phyloP scores from a whole-genome alignment of 495 filamentous ascomycete genomes.

The Penicillium herquei region DNA sequence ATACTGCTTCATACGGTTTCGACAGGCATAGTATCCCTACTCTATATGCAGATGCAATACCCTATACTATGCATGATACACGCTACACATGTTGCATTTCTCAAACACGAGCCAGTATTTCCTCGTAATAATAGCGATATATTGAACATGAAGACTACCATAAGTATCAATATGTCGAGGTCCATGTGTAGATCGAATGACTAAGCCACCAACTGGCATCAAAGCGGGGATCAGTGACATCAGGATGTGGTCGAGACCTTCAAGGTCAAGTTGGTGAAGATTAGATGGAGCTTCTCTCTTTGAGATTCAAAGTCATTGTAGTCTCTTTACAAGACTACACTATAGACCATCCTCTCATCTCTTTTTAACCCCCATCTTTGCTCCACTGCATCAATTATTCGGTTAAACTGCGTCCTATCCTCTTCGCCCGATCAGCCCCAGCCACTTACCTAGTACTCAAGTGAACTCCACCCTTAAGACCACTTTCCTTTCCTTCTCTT shows the following conservation, averaged over 20 bases:
- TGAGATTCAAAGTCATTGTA: no score
- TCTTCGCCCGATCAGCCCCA: neutral
- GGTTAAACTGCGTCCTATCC: neutral
- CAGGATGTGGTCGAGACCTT: conserved; percentile 9
- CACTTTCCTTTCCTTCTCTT: neutral
- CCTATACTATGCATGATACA: no score
- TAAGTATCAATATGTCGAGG: no score
- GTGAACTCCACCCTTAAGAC: neutral
- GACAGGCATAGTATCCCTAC: neutral
- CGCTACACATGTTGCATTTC: no score
- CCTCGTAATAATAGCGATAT: no score
- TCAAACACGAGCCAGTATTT: no score
- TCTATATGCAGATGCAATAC: neutral
- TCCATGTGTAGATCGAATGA: no score
- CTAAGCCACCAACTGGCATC: neutral
- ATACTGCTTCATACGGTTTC: no score
- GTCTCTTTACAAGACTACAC: neutral
- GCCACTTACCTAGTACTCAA: neutral
- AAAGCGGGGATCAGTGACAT: conserved; percentile 11
- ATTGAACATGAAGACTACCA: no score
- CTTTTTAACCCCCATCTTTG: neutral
- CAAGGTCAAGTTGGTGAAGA: neutral
- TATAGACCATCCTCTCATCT: neutral
- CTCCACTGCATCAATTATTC: neutral
- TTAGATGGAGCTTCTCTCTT: no score